These are phyloP conservation scores for Flaveria bidentis DNA, from an alignment of 129 eudicot species.

Conservation along the genomic window DNA sequence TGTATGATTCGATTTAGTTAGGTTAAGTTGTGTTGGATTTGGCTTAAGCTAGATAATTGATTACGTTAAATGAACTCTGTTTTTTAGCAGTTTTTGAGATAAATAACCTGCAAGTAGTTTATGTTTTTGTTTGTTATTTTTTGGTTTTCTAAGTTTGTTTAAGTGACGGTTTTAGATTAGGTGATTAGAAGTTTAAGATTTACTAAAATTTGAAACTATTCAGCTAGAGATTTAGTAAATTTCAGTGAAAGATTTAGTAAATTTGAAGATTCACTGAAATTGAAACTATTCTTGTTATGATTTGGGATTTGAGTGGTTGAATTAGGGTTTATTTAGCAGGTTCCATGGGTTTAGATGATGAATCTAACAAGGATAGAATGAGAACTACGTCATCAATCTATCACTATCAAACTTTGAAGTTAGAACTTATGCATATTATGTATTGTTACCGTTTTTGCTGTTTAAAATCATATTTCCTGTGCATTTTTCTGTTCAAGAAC, in stretches of 20 bases:
- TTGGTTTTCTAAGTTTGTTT: neutral
- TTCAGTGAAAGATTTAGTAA: conserved; percentile 5
- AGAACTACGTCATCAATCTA: neutral
- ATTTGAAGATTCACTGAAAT: neutral
- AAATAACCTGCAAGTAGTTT: conserved; percentile 10
- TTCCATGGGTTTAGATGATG: neutral
- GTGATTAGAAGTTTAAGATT: neutral
- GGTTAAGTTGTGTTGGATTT: neutral
- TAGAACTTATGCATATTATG: conserved; percentile 1
- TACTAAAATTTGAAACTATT: conserved; percentile 8
- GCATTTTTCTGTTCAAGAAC: neutral
- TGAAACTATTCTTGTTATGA: neutral
- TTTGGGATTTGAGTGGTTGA: neutral
- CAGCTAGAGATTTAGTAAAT: neutral
- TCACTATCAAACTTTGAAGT: neutral
- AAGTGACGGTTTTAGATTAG: neutral
- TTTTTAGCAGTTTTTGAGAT: neutral
- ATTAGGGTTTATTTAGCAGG: neutral
- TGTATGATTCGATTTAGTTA: neutral
- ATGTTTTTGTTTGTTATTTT: neutral
- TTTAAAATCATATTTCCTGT: neutral
- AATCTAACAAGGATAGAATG: neutral
- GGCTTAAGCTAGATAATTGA: no score
- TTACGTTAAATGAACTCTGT: conserved; percentile 2
- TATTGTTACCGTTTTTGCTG: neutral